Evolutionary conservation across 129 eudicot species (phyloP), one percentile per base, ranked within the genome.

Genomic region (Centrapalus pauciflorus): DNA sequence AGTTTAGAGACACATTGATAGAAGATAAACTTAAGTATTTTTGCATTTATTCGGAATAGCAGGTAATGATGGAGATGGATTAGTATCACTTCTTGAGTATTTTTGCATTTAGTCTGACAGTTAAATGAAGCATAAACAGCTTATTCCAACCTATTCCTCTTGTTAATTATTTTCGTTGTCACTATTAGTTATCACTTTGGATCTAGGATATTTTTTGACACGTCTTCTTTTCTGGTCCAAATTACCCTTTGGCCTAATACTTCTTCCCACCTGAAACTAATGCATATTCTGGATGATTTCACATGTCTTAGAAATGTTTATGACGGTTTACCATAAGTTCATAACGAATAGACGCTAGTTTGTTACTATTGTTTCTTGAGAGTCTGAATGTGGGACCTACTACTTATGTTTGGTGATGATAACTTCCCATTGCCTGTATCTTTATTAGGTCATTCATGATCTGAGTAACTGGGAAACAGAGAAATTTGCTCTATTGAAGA

Each of bases 391-490:
- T 9, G 27, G 46, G 16, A 64, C 17, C 27, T 43, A 16, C 27
- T 43, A 16, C 55, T 26, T 7, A 43, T 43, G n/a, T 32, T 16
- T 64, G 4, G 41, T 4, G 16, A 40, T 64, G 56, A 64, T 17
- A 41, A 70, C 34, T 10, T 57, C 41, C 35, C 5, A 11, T 38
- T 45, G 37, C 37, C 37, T 72, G 17, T 19, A 34, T 35, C 45
- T 50, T 26, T 32, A 28, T 62, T 37, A 89, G 96, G 64, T 77
- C 61, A 46, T 89, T 20, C 74, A 81, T 55, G 81, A 78, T 67
- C 77, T 50, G 56, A 60, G 78, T 76, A 61, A 64, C 58, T 87
- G 80, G 91, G 82, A 79, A 56, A 55, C 80, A 9, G 54, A 83
- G 52, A 83, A 77, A 54, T 41, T 65, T 27, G 77, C 70, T 56